Conservation (phyloP, 2,329 filamentous ascomycete genomes). For the Talaromyces islandicus region DNA sequence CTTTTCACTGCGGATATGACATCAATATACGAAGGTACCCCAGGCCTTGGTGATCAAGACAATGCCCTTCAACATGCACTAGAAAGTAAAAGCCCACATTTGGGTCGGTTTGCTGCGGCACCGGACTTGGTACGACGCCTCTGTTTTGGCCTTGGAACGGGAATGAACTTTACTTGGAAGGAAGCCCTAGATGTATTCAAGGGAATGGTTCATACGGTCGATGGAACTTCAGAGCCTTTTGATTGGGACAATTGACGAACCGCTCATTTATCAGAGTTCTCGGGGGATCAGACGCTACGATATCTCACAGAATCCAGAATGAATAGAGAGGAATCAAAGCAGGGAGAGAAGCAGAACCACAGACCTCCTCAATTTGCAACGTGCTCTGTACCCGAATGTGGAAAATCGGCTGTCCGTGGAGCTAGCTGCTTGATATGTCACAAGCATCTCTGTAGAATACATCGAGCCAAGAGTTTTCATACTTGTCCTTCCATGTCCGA, state of each 20-base stretch:
- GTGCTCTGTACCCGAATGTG: conserved; percentile 6
- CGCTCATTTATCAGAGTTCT: conserved; percentile 4
- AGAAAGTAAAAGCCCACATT: background rate
- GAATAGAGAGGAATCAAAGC: background rate
- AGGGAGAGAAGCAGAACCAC: background rate
- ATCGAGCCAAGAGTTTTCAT: conserved; percentile 4
- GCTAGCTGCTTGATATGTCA: conserved; percentile 5
- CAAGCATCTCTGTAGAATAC: conserved; percentile 4
- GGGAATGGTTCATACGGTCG: conserved; percentile 4
- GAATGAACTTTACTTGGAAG: background rate
- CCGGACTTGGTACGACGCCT: conserved; percentile 8
- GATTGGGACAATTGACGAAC: conserved; percentile 3
- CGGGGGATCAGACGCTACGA: background rate
- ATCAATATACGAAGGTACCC: background rate
- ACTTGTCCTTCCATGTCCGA: background rate
- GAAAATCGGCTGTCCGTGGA: conserved; percentile 4
- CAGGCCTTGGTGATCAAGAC: background rate
- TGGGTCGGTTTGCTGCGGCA: background rate
- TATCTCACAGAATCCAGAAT: background rate
- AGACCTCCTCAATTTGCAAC: conserved; percentile 1
- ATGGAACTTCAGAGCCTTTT: background rate
- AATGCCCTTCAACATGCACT: background rate
- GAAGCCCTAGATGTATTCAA: conserved; percentile 2
- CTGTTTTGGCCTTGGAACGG: conserved; percentile 7
- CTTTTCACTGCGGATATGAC: conserved; percentile 4